phyloP scores from a whole-genome alignment of 2,329 filamentous ascomycete genomes.

The Emydomyces testavorans region DNA sequence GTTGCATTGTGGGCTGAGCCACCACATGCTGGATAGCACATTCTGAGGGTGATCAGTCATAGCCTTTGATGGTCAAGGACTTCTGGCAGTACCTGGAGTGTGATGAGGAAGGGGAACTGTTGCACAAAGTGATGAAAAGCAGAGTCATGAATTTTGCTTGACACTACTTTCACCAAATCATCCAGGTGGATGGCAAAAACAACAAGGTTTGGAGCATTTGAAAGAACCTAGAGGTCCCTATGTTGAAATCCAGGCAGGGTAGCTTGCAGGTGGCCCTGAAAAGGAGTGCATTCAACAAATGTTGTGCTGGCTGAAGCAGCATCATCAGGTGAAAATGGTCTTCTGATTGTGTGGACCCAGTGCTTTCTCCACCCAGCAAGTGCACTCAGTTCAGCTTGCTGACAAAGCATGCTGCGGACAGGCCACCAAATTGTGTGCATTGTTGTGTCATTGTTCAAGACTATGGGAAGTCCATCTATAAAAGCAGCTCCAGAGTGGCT shows the following conservation, averaged over 20 bases:
- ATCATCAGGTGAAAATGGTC: slow-evolving; percentile 16
- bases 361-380: slow-evolving; percentile 16
- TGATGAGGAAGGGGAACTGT: slow-evolving; percentile 21
- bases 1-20: slow-evolving; percentile 30
- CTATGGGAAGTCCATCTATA: slow-evolving; percentile 35
- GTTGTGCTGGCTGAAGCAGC: neutral
- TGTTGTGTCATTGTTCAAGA: slow-evolving; percentile 33
- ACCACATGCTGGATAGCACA: slow-evolving; percentile 39
- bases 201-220: slow-evolving; percentile 19
- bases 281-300: neutral
- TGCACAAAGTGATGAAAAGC: slow-evolving; percentile 19
- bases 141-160: slow-evolving; percentile 21
- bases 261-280: neutral
- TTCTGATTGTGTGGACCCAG: slow-evolving; percentile 17
- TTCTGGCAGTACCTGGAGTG: slow-evolving; percentile 23
- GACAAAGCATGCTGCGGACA: neutral
- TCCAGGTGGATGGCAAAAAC: slow-evolving; percentile 15
- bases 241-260: neutral
- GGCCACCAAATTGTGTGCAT: slow-evolving; percentile 30
- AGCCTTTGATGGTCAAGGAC: slow-evolving; percentile 17
- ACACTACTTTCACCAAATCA: slow-evolving; percentile 22
- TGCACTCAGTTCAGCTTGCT: slow-evolving; percentile 11
- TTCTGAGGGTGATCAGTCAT: slow-evolving; percentile 19
- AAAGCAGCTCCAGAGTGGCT: slow-evolving; percentile 29
- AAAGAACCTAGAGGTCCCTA: slow-evolving; percentile 13